A percentile compares a stretch with the other conserved stretches of the same genome.
Evolutionary conservation across 108 stramenopile genomes (phyloP).

Genomic region (Cyclostephanos tholiformis): DNA sequence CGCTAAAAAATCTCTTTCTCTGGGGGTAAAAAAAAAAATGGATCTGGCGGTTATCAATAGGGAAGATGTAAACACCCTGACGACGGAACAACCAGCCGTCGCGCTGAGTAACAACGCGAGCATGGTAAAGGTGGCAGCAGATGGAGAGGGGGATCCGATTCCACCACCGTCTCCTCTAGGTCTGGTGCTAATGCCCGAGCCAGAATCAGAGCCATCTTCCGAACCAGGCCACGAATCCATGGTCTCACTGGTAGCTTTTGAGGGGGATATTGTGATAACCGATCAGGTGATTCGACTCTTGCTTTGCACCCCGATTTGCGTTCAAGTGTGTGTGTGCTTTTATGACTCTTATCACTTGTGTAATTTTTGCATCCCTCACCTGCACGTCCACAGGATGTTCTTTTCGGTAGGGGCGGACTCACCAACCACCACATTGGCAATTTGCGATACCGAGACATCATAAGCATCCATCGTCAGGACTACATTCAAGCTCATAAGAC

Average conservation of each 20-base stretch:
- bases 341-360: background rate
- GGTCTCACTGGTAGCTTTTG: background rate
- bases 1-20: too few species aligned
- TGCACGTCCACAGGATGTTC: constrained; percentile 42
- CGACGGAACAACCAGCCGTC: background rate
- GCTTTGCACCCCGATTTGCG: background rate
- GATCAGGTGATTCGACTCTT: constrained; percentile 13
- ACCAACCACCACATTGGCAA: constrained; percentile 84
- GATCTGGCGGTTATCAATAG: background rate
- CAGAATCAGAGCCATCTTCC: constrained; percentile 1
- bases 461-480: constrained; percentile 71
- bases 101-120: background rate
- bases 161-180: background rate
- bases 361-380: background rate
- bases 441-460: constrained; percentile 75
- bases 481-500: constrained; percentile 71
- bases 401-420: constrained; percentile 75
- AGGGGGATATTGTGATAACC: constrained; percentile 16
- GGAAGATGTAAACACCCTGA: background rate
- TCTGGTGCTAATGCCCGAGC: background rate
- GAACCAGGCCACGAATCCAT: background rate
- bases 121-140: background rate
- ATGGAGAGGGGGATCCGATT: background rate
- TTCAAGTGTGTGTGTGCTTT: background rate
- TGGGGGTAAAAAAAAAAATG: background rate